Conservation (phyloP, 768 basidiomycete genomes). For the Hericium coralloides region DNA sequence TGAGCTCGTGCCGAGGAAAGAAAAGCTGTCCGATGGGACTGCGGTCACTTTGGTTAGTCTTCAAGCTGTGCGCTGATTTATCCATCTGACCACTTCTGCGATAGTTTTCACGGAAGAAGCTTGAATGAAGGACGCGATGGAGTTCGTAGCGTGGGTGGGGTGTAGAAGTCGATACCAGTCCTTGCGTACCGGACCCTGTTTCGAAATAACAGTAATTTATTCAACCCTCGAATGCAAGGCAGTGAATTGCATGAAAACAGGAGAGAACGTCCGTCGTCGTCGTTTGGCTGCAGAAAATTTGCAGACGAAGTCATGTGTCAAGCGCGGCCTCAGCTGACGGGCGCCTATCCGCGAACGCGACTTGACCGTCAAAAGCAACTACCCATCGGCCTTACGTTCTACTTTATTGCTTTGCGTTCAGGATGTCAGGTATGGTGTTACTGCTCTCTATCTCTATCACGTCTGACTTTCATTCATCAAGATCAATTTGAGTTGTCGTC, state of each 20-base stretch:
- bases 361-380: neutral
- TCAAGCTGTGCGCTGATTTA: too few species aligned
- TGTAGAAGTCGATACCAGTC: too few species aligned
- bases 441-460: too few species aligned
- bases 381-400: neutral
- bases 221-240: too few species aligned
- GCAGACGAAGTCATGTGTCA: neutral
- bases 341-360: neutral
- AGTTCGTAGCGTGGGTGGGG: too few species aligned
- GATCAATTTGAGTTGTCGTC: slow-evolving; percentile 40
- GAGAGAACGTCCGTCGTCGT: too few species aligned
- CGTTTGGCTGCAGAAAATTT: neutral
- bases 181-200: too few species aligned
- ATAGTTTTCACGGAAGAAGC: too few species aligned
- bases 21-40: slow-evolving; percentile 41
- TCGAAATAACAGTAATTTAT: too few species aligned
- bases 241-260: too few species aligned
- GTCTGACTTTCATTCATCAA: neutral
- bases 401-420: neutral
- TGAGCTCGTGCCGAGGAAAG: slow-evolving; percentile 39
- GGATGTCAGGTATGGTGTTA: neutral
- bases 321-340: neutral
- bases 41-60: slow-evolving; percentile 40
- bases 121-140: too few species aligned
- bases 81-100: too few species aligned